A percentile compares a stretch with the other conserved stretches of the same genome.
Evolutionary conservation across 2,329 filamentous ascomycete species (phyloP).

Genomic region (Curvularia hawaiiensis): DNA sequence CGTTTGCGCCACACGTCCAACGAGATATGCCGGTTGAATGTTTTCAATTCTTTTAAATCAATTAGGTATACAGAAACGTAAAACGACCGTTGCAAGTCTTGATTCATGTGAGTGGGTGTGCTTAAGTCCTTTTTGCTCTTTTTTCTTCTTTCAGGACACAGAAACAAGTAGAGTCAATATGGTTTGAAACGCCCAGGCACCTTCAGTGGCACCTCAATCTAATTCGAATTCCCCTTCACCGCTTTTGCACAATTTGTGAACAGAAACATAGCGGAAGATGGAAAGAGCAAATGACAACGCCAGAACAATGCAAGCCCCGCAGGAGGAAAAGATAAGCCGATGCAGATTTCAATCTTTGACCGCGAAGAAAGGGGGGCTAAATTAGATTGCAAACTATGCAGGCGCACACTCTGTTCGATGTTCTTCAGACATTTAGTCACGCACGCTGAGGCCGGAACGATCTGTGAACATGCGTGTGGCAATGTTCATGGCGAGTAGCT

Average conservation of each 20-base stretch:
- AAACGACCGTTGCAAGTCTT: background rate
- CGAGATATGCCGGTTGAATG: background rate
- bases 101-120: background rate
- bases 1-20: background rate
- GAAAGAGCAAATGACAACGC: background rate
- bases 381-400: background rate
- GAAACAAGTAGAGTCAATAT: background rate
- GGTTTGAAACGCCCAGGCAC: background rate
- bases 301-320: slow-evolving; percentile 3
- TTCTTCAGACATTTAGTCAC: slow-evolving; percentile 45
- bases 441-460: slow-evolving; percentile 74
- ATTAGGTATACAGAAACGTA: background rate
- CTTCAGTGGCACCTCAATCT: background rate
- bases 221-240: background rate
- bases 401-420: background rate
- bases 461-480: slow-evolving; percentile 96
- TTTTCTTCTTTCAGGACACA: background rate
- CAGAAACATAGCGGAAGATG: background rate
- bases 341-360: background rate
- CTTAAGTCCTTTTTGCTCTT: background rate
- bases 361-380: background rate
- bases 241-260: background rate
- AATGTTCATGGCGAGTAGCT: slow-evolving; percentile 98
- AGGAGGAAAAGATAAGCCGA: background rate
- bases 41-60: background rate